phyloP scores from a whole-genome alignment of 2,329 filamentous ascomycete species.

The Corinectria fuckeliana region DNA sequence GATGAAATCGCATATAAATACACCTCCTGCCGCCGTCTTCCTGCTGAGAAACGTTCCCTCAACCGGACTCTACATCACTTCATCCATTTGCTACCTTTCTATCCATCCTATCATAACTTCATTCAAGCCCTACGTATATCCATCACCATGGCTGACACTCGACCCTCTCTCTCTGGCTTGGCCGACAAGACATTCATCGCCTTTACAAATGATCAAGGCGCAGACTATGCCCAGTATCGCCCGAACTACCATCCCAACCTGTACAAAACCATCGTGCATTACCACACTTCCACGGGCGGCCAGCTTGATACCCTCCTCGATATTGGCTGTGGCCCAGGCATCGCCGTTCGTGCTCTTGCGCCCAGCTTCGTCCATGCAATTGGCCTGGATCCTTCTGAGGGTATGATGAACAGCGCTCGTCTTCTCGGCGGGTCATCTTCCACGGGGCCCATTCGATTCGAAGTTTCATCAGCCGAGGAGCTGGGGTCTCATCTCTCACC shows the following conservation, averaged over 20 bases:
- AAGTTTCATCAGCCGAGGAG: constrained; percentile 48
- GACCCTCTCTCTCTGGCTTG: too few relatives aligned
- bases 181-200: constrained; percentile 50
- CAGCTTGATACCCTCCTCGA: constrained; percentile 54
- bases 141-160: too few relatives aligned
- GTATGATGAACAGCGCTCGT: constrained; percentile 59
- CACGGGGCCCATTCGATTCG: constrained; percentile 47
- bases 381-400: constrained; percentile 59
- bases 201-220: constrained; percentile 50
- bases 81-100: too few relatives aligned
- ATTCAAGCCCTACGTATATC: too few relatives aligned
- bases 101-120: too few relatives aligned
- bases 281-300: constrained; percentile 55
- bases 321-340: constrained; percentile 64
- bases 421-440: constrained; percentile 42
- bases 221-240: constrained; percentile 51
- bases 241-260: constrained; percentile 51
- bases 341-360: constrained; percentile 52
- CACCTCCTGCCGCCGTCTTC: too few relatives aligned
- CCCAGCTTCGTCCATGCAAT: constrained; percentile 52
- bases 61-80: too few relatives aligned
- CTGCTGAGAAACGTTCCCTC: too few relatives aligned
- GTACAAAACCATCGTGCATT: constrained; percentile 54
- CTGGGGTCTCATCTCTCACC: constrained; percentile 43
- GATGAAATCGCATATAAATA: too few relatives aligned